These are phyloP conservation scores for Schizonepeta tenuifolia DNA, from an alignment of 257 asterid genomes.

Conservation along the genomic window DNA sequence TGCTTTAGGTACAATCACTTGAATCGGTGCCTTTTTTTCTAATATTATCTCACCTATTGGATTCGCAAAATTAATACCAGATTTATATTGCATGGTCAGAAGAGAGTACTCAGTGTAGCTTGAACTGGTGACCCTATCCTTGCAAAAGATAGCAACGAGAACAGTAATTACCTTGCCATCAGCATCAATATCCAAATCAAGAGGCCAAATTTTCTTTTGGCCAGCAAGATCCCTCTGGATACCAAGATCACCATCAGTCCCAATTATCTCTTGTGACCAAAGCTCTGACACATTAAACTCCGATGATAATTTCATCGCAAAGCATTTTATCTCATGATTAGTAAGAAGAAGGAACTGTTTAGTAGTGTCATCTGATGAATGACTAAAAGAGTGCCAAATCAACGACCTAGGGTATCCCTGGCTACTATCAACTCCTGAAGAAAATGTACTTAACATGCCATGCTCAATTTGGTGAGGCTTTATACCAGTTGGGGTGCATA, in stretches of 20 bases:
- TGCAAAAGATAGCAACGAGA: slow-evolving; percentile 88
- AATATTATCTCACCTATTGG: slow-evolving; percentile 64
- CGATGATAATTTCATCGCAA: slow-evolving; percentile 49
- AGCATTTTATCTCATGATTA: slow-evolving; percentile 77
- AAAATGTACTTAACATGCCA: slow-evolving; percentile 37
- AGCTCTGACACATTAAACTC: slow-evolving; percentile 57
- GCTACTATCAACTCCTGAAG: slow-evolving; percentile 50
- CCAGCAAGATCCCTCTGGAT: slow-evolving; percentile 92
- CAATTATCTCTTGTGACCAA: slow-evolving; percentile 88
- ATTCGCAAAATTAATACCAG: slow-evolving; percentile 63
- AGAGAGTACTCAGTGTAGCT: slow-evolving; percentile 97
- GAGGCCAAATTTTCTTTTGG: slow-evolving; percentile 93
- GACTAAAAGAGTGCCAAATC: slow-evolving; percentile 67
- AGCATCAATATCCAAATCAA: slow-evolving; percentile 73
- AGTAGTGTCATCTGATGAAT: slow-evolving; percentile 45
- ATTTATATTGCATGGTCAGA: slow-evolving; percentile 87
- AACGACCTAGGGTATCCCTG: slow-evolving; percentile 89
- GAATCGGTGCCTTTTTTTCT: slow-evolving; percentile 85
- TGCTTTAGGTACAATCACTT: slow-evolving; percentile 95
- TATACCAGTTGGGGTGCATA: slow-evolving; percentile 65
- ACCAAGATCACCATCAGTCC: slow-evolving; percentile 82
- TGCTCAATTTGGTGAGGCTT: slow-evolving; percentile 46
- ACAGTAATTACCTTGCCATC: slow-evolving; percentile 83
- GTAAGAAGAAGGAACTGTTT: slow-evolving; percentile 83
- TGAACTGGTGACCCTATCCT: slow-evolving; percentile 83